These are phyloP conservation scores for Eucalyptus erythrocorys DNA, from an alignment of 345 rosid species.

Conservation along the genomic window DNA sequence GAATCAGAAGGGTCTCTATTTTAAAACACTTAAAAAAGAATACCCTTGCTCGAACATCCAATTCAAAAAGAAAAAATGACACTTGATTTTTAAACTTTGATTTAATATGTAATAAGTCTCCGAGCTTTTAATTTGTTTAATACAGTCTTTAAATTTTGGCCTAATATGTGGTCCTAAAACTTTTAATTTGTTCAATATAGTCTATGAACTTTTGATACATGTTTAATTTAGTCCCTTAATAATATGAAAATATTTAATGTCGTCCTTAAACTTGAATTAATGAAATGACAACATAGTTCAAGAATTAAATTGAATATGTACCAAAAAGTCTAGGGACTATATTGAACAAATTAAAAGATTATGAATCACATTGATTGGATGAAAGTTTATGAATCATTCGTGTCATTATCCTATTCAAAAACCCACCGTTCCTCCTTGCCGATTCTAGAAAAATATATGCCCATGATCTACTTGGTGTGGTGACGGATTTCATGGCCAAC, in stretches of 20 bases:
- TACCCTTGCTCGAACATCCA: not conserved
- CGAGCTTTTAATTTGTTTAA: too few species aligned
- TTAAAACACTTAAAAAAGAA: not conserved
- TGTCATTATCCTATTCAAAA: not conserved
- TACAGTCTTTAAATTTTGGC: fast-evolving
- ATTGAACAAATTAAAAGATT: too few species aligned
- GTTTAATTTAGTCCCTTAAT: too few species aligned
- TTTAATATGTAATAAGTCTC: too few species aligned
- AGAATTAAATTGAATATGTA: not conserved
- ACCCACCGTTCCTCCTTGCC: not conserved
- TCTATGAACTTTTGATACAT: not conserved
- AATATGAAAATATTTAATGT: too few species aligned
- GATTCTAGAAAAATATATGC: not conserved
- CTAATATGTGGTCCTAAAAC: too few species aligned
- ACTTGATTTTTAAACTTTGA: too few species aligned
- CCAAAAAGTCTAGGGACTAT: too few species aligned
- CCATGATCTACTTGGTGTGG: not conserved
- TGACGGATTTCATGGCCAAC: not conserved
- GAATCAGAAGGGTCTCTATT: not conserved
- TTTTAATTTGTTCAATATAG: too few species aligned
- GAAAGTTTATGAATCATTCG: too few species aligned
- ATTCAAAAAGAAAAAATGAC: not conserved
- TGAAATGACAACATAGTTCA: not conserved
- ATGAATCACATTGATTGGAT: fast-evolving
- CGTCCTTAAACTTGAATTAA: too few species aligned